Conservation (phyloP, 1,284 basidiomycete genomes). For the Paramarasmius palmivorus region DNA sequence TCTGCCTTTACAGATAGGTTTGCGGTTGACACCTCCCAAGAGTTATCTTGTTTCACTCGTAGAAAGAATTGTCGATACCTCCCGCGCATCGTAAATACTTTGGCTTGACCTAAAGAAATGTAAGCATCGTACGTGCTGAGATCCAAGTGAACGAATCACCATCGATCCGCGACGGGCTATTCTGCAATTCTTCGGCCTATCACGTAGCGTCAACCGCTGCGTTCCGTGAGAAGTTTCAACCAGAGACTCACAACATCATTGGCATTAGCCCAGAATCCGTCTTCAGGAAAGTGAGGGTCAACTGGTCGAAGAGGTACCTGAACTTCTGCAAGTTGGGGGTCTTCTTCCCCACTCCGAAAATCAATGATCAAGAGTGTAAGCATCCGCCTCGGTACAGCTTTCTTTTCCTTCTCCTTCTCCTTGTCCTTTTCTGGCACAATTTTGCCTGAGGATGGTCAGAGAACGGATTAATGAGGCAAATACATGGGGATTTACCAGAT, state of each 20-base stretch:
- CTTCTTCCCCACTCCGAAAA: conserved; percentile 46
- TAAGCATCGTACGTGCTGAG: not conserved
- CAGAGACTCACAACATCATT: conserved; percentile 48
- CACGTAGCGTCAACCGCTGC: conserved; percentile 7
- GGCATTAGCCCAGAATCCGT: conserved; percentile 71
- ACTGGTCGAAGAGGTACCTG: conserved; percentile 50
- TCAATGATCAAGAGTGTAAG: conserved; percentile 71
- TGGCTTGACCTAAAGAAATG: conserved; percentile 57
- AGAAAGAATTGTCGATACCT: conserved; percentile 71
- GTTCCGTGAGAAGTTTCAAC: not conserved
- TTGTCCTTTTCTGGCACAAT: too few relatives aligned
- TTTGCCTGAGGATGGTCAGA: not conserved
- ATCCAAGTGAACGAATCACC: conserved; percentile 36
- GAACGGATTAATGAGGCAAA: not conserved
- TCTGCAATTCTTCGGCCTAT: conserved; percentile 55
- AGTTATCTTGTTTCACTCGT: conserved; percentile 53
- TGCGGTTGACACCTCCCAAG: conserved; percentile 42
- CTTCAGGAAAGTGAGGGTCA: conserved; percentile 45
- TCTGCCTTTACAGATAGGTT: conserved; percentile 47
- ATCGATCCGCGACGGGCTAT: conserved; percentile 66
- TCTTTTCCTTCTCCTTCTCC: not conserved
- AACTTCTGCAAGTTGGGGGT: conserved; percentile 65
- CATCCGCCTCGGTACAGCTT: conserved; percentile 33
- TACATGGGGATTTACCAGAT: not conserved
- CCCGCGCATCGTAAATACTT: conserved; percentile 65